Evolutionary conservation across 2,329 filamentous ascomycete genomes (phyloP), one percentile per base, ranked within the genome.

Genomic region (Nakataea oryzae): DNA sequence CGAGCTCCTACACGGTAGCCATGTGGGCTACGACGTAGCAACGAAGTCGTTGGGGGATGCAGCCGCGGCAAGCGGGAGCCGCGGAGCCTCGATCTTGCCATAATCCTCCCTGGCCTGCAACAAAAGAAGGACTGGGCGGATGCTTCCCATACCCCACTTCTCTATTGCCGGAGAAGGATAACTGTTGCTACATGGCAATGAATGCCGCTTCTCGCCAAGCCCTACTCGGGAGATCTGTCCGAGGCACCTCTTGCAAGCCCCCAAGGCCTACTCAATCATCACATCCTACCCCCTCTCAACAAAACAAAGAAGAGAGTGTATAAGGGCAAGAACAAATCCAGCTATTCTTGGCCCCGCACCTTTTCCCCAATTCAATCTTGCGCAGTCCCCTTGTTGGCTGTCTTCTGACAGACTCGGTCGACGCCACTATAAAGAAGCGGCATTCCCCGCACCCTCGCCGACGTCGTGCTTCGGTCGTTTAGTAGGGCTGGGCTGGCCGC

Each of bases 391-490:
- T 50, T 30, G 30, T 30, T 30, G 30, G 5, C 30, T 30, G 5
- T 30, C 11, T 30, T 50, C 41, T 50, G 6, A 50, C 41, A 9
- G 7, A 50, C 4, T 7, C 1, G 11, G 41, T 50, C 8, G 24
- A 13, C 13, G 41, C 21, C 21, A n/a, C 41, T 50, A n/a, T 24
- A n/a, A 17, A 50, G 41, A 3, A 7, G 21, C 41, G 41, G 21
- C 21, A 9, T n/a, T 9, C 21, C 41, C 41, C 21, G 41, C 21
- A 8, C 24, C 41, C 21, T 13, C 41, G 41, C 71, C 71, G 28
- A 79, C 76, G 57, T 72, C 73, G 57, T 81, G 70, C 72, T 86
- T 85, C 66, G 60, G 62, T 27, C 84, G 77, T 74, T 86, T 86
- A 59, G 74, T 75, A 24, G 75, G 73, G 61, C 72, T 71, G 14